phyloP scores from a whole-genome alignment of 2,329 filamentous ascomycete genomes.

The Penicillium sp. region DNA sequence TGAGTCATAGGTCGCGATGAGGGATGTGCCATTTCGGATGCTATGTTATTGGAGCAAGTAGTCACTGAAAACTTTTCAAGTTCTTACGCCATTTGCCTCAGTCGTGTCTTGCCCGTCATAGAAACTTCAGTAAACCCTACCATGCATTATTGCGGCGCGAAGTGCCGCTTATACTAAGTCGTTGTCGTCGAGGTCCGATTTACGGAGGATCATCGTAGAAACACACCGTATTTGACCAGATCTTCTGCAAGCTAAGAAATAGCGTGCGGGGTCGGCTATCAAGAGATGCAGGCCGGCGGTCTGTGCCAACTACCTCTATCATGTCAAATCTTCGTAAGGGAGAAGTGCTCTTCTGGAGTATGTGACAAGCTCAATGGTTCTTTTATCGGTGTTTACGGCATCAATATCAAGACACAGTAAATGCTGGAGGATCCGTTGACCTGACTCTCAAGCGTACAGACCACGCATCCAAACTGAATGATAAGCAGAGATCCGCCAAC shows the following conservation, averaged over 20 bases:
- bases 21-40: constrained; percentile 3
- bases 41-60: constrained; percentile 10
- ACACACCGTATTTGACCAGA: background rate
- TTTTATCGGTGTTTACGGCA: background rate
- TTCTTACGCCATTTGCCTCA: background rate
- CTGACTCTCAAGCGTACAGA: too few species aligned
- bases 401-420: too few species aligned
- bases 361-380: background rate
- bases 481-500: too few species aligned
- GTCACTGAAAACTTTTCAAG: constrained; percentile 11
- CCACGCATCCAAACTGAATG: too few species aligned
- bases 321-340: background rate
- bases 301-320: background rate
- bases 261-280: background rate
- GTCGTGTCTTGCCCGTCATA: background rate
- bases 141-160: background rate
- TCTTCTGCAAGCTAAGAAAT: background rate
- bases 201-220: background rate
- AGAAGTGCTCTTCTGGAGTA: background rate
- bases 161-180: background rate
- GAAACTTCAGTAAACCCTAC: background rate
- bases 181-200: background rate
- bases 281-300: background rate
- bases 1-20: constrained; percentile 10
- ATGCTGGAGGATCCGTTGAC: too few species aligned